Conservation (phyloP, 257 asterid genomes). For the Fraxinus americana region DNA sequence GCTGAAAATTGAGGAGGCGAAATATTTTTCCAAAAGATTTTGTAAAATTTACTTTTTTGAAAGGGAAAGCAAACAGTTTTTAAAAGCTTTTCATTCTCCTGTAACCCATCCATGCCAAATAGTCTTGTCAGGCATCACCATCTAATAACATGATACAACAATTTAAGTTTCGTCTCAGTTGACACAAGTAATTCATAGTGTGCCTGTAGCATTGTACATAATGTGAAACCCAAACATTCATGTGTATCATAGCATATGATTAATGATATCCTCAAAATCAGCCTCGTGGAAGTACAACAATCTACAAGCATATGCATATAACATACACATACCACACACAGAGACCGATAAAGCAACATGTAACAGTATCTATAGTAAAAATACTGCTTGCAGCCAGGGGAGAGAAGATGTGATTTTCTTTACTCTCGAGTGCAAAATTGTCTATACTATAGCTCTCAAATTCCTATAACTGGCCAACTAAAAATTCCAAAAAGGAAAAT, state of each 20-base stretch:
- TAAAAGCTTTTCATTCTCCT: neutral
- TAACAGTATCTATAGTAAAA: neutral
- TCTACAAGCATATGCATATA: neutral
- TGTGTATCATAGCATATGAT: constrained; percentile 12
- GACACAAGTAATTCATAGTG: constrained; percentile 15
- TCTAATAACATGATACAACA: constrained; percentile 1
- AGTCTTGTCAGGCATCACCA: neutral
- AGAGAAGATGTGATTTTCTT: neutral
- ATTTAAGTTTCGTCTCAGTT: neutral
- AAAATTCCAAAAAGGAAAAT: constrained; percentile 18
- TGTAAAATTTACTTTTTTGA: neutral
- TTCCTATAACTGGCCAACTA: constrained; percentile 24
- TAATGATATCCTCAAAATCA: neutral
- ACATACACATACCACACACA: neutral
- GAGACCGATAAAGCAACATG: constrained; percentile 2
- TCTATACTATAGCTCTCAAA: constrained; percentile 15
- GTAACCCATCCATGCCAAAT: neutral
- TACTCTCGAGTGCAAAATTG: neutral
- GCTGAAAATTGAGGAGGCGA: neutral
- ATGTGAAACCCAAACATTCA: neutral
- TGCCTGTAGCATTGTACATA: neutral
- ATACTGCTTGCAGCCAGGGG: neutral
- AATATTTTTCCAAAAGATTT: neutral
- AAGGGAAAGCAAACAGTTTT: neutral
- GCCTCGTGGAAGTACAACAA: neutral